phyloP scores from a whole-genome alignment of 1,284 basidiomycete species.

The Trametes hirsuta region DNA sequence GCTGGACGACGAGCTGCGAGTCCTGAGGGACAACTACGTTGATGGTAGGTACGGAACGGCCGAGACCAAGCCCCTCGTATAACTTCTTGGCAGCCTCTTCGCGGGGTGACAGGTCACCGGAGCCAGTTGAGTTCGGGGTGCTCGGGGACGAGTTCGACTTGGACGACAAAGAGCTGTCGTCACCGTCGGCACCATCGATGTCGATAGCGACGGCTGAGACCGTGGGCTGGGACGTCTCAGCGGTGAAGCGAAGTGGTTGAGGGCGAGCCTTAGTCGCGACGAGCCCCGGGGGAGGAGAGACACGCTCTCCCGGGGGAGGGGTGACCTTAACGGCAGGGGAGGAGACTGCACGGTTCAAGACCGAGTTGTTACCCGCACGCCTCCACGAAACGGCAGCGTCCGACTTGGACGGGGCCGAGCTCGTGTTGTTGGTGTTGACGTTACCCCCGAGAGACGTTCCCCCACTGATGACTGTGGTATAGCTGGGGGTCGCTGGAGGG shows the following conservation, averaged over 20 bases:
- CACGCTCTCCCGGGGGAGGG: conserved; percentile 64
- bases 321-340: conserved; percentile 70
- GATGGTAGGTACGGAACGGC: conserved; percentile 54
- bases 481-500: conserved; percentile 57
- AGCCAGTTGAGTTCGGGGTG: conserved; percentile 72
- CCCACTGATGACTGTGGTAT: conserved; percentile 71
- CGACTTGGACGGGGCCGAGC: conserved; percentile 60
- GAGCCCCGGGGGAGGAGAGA: conserved; percentile 51
- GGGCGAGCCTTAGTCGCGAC: conserved; percentile 56
- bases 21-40: conserved; percentile 35
- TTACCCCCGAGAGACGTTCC: conserved; percentile 64
- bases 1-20: conserved; percentile 42
- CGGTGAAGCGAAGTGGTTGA: conserved; percentile 67
- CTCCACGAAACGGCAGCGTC: conserved; percentile 78
- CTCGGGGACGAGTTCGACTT: conserved; percentile 64
- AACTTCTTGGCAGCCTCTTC: conserved; percentile 82
- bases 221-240: conserved; percentile 53
- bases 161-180: conserved; percentile 55
- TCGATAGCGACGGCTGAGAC: conserved; percentile 67
- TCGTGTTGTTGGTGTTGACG: conserved; percentile 27
- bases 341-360: conserved; percentile 63
- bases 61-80: conserved; percentile 81
- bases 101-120: conserved; percentile 65
- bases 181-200: conserved; percentile 49
- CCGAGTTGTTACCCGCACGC: conserved; percentile 70